Percentiles rank a stretch among this genome's conserved stretches.
Evolutionary conservation across 352 stramenopile species (phyloP).

Genomic region (Phytophthora pini): DNA sequence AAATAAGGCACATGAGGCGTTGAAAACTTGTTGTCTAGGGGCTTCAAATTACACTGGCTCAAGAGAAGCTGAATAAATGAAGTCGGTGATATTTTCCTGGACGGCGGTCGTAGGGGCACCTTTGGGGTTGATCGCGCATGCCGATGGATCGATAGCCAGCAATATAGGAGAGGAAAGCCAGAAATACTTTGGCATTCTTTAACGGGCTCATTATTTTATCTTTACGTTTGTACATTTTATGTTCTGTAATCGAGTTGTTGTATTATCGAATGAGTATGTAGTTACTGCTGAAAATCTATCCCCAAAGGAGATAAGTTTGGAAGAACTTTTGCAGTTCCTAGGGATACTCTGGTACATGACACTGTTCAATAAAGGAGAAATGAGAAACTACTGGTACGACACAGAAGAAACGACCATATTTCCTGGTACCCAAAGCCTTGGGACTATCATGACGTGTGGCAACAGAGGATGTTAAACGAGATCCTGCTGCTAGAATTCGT

Average conservation of each 20-base stretch:
- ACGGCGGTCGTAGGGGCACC: no score
- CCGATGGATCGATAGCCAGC: no score
- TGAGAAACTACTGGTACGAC: conserved; percentile 13
- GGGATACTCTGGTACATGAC: conserved; percentile 11
- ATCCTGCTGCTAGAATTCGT: no score
- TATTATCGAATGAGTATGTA: conserved; percentile 8
- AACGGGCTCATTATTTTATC: not conserved
- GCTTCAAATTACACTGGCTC: no score
- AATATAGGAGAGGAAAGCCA: no score
- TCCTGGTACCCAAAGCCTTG: not conserved
- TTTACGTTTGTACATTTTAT: conserved; percentile 7
- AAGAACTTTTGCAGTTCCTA: conserved; percentile 8
- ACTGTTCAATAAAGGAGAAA: conserved; percentile 6
- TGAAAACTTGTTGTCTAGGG: no score
- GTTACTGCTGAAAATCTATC: not conserved
- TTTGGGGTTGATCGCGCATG: no score
- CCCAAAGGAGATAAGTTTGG: not conserved
- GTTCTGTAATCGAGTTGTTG: not conserved
- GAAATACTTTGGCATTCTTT: no score
- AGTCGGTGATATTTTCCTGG: no score
- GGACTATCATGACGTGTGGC: not conserved
- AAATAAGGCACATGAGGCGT: no score
- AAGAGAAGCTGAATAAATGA: no score
- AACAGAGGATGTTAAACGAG: no score
- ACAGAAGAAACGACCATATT: conserved; percentile 7